Percentiles rank a stretch among this genome's conserved stretches.
These are phyloP conservation scores for Phytopythium boreale DNA, from an alignment of 352 stramenopile genomes.

Conservation along the genomic window DNA sequence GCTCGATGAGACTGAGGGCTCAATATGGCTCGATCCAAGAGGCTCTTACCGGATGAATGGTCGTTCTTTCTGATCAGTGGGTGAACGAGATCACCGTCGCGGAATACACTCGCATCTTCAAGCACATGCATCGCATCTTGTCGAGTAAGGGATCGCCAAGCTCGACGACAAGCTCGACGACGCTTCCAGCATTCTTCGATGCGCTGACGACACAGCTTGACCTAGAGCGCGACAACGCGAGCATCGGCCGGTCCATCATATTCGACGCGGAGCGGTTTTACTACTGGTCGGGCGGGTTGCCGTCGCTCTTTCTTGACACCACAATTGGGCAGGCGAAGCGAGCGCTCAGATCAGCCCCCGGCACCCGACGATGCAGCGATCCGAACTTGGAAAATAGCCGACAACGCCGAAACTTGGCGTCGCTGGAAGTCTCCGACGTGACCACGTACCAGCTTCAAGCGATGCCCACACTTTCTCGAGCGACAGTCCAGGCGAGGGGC, in stretches of 20 bases:
- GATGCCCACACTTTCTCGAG: not conserved
- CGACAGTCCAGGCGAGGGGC: not conserved
- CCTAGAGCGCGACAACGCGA: slow-evolving; percentile 28
- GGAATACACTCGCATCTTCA: slow-evolving; percentile 43
- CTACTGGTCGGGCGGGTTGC: slow-evolving; percentile 17
- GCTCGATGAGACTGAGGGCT: not conserved
- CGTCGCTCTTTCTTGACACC: not conserved
- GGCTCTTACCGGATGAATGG: not conserved
- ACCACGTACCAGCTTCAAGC: not conserved
- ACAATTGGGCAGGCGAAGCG: not conserved
- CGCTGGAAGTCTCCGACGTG: not conserved
- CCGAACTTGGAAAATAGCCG: not conserved
- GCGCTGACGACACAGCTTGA: slow-evolving; percentile 27
- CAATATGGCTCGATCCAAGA: not conserved
- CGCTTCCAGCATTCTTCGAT: slow-evolving; percentile 29
- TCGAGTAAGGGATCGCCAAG: slow-evolving; percentile 13
- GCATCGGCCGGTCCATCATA: slow-evolving; percentile 38
- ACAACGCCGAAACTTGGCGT: not conserved
- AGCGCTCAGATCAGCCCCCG: not conserved
- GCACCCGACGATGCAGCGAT: not conserved
- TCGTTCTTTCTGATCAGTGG: slow-evolving; percentile 18
- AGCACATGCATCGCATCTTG: slow-evolving; percentile 22
- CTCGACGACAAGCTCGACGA: slow-evolving; percentile 26
- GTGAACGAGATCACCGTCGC: slow-evolving; percentile 29
- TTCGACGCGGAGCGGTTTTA: slow-evolving; percentile 37